phyloP scores from a whole-genome alignment of 805 yeast genomes.

The Schwanniomyces polymorphus region DNA sequence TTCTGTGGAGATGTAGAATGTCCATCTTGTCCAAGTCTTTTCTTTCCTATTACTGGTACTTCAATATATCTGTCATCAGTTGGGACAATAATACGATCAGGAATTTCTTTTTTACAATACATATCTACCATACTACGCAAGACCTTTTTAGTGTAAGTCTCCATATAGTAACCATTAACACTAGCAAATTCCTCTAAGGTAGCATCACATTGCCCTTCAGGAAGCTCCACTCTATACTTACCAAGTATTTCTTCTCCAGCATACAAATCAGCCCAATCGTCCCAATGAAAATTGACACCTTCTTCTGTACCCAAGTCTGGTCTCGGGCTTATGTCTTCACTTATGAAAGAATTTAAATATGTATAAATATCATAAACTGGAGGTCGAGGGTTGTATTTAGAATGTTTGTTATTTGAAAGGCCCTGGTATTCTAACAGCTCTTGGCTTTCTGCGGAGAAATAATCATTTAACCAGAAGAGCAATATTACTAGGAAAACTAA shows the following conservation, averaged over 20 bases:
- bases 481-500: slow-evolving; percentile 8
- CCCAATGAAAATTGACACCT: slow-evolving; percentile 38
- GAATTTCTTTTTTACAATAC: slow-evolving; percentile 30
- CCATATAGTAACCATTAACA: slow-evolving; percentile 35
- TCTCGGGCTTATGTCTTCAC: background rate
- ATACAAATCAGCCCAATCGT: slow-evolving; percentile 35
- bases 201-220: slow-evolving; percentile 25
- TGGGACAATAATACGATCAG: slow-evolving; percentile 22
- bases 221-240: slow-evolving; percentile 10
- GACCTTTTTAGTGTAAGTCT: slow-evolving; percentile 30
- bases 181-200: slow-evolving; percentile 17
- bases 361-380: slow-evolving; percentile 8
- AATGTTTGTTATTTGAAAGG: slow-evolving; percentile 19
- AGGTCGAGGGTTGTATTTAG: slow-evolving; percentile 26
- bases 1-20: slow-evolving; percentile 1
- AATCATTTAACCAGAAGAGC: slow-evolving; percentile 9
- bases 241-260: slow-evolving; percentile 21
- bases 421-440: slow-evolving; percentile 19
- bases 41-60: slow-evolving; percentile 27
- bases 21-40: slow-evolving; percentile 16
- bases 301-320: slow-evolving; percentile 5
- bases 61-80: slow-evolving; percentile 23
- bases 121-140: slow-evolving; percentile 32
- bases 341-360: slow-evolving; percentile 7
- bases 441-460: slow-evolving; percentile 18